Evolutionary conservation across 2,329 filamentous ascomycete genomes (phyloP).

Genomic region (Trichoderma koningiopsis): DNA sequence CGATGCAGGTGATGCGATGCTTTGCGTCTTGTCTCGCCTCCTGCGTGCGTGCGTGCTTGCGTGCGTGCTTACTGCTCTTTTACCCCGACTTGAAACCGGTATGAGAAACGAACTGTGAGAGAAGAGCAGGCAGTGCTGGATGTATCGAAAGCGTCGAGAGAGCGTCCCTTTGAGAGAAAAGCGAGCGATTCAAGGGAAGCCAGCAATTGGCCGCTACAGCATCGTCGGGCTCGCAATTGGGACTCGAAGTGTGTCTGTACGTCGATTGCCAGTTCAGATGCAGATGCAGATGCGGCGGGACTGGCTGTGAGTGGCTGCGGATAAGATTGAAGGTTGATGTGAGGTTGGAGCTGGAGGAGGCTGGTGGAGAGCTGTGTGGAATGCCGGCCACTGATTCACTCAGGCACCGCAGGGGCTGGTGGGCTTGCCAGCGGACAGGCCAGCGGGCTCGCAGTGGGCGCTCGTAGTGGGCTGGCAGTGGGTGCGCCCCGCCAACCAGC

Average conservation of each 20-base stretch:
- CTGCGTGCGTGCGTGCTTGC: neutral
- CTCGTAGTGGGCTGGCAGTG: conserved; percentile 4
- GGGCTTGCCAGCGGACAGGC: conserved; percentile 15
- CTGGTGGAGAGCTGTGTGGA: neutral
- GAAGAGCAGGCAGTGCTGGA: neutral
- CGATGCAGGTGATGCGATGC: conserved; percentile 12
- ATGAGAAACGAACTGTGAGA: neutral
- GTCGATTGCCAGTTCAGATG: neutral
- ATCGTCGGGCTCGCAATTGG: conserved; percentile 24
- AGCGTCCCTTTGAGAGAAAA: neutral
- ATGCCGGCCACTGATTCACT: neutral
- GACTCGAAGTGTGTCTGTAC: neutral
- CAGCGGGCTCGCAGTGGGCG: conserved; percentile 12
- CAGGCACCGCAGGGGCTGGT: conserved; percentile 5
- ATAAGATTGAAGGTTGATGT: conserved; percentile 10
- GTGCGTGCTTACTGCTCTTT: neutral
- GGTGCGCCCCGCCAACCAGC: conserved; percentile 25
- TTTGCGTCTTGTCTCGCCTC: conserved; percentile 6
- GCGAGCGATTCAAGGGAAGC: neutral
- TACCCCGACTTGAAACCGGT: neutral
- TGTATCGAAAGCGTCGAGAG: neutral
- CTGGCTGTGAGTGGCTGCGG: conserved; percentile 18
- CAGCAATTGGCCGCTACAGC: conserved; percentile 8
- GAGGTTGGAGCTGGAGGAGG: conserved; percentile 16
- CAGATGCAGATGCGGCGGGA: neutral